phyloP scores from a whole-genome alignment of 2,329 filamentous ascomycete genomes.

The Plectosphaerella sp. region DNA sequence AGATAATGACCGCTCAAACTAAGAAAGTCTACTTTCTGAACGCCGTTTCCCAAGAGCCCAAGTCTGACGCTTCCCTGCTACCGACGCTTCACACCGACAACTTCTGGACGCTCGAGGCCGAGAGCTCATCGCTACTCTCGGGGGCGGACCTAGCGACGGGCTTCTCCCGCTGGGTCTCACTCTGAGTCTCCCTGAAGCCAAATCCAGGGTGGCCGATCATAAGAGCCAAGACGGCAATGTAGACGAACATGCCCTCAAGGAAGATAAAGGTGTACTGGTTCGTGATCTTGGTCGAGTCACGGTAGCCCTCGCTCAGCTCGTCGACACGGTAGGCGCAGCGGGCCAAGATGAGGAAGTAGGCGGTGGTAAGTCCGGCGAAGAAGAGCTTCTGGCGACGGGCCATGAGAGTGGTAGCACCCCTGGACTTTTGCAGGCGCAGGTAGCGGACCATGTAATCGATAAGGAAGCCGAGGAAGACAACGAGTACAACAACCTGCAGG shows the following conservation, averaged over 20 bases:
- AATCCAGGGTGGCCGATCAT: conserved; percentile 37
- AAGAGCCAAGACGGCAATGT: conserved; percentile 30
- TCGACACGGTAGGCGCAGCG: conserved; percentile 60
- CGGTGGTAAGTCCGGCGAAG: conserved; percentile 43
- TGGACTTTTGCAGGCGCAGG: conserved; percentile 17
- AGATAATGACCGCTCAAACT: too few relatives aligned
- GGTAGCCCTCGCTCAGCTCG: conserved; percentile 60
- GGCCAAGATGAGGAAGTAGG: conserved; percentile 55
- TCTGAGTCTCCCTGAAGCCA: conserved; percentile 20
- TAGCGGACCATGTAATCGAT: conserved; percentile 42
- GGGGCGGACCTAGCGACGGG: too few relatives aligned
- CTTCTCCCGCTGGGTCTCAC: not conserved
- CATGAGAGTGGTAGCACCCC: conserved; percentile 11
- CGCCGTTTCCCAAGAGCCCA: too few relatives aligned
- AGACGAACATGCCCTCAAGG: conserved; percentile 45
- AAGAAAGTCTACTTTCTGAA: too few relatives aligned
- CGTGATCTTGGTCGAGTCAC: conserved; percentile 43
- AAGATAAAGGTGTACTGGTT: conserved; percentile 48
- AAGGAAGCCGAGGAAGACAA: conserved; percentile 44
- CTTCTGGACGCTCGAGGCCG: too few relatives aligned
- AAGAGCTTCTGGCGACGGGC: conserved; percentile 34
- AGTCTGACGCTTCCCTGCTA: too few relatives aligned
- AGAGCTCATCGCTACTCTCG: too few relatives aligned
- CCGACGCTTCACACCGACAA: too few relatives aligned
- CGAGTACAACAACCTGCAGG: conserved; percentile 53